Conservation (phyloP, 768 basidiomycete genomes). For the Tulasnella sp. region DNA sequence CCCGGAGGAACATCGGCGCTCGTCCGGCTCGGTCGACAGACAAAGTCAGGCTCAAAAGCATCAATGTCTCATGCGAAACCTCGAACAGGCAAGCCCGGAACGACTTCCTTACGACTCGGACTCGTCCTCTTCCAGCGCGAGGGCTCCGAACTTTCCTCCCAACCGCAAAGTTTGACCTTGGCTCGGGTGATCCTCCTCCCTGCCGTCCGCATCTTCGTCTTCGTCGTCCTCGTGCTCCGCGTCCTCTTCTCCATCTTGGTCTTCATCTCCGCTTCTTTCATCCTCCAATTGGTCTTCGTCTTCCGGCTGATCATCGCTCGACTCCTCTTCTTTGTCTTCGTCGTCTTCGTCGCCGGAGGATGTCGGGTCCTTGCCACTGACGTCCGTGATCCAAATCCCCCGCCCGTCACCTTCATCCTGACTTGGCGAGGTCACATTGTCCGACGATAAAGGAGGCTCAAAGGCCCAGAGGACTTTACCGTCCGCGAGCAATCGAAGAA, state of each 20-base stretch:
- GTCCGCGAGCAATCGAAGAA: conserved; percentile 74
- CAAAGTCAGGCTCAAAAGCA: background rate
- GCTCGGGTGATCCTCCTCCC: background rate
- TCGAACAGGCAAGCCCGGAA: background rate
- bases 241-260: conserved; percentile 14
- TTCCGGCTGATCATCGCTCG: conserved; percentile 25
- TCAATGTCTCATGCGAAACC: background rate
- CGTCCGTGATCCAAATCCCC: conserved; percentile 50
- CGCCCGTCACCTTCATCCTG: conserved; percentile 22
- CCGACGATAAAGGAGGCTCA: conserved; percentile 40
- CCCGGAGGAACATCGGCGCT: background rate
- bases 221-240: conserved; percentile 9
- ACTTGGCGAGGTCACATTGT: background rate
- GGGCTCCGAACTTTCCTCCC: background rate
- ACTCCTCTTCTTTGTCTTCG: conserved; percentile 16
- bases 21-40: background rate
- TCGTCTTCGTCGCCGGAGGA: background rate
- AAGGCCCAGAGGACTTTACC: conserved; percentile 75
- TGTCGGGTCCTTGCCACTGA: background rate
- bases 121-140: background rate
- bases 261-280: conserved; percentile 23
- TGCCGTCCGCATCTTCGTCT: conserved; percentile 16
- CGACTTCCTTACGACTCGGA: background rate
- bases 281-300: conserved; percentile 24
- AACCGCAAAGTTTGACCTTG: background rate